Percentiles rank a stretch among this genome's conserved stretches.
phyloP scores from a whole-genome alignment of 257 asterid genomes.

The Nicotiana attenuata region DNA sequence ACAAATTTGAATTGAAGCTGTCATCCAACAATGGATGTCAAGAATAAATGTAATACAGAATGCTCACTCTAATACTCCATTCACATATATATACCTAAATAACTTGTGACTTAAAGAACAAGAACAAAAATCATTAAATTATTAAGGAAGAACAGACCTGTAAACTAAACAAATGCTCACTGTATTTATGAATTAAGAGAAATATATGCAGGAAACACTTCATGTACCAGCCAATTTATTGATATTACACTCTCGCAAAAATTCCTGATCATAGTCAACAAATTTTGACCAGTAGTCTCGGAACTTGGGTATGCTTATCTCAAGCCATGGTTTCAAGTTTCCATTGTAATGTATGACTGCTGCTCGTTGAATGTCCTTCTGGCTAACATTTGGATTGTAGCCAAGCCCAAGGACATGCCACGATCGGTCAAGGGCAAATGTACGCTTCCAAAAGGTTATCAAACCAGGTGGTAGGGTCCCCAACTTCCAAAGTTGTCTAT shows the following conservation, averaged over 20 bases:
- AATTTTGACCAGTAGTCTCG: constrained; percentile 64
- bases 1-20: background rate
- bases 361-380: constrained; percentile 73
- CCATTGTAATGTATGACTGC: constrained; percentile 88
- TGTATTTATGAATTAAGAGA: background rate
- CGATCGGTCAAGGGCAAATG: constrained; percentile 55
- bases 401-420: constrained; percentile 99
- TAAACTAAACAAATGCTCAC: background rate
- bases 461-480: constrained; percentile 96
- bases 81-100: constrained; percentile 9
- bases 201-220: constrained; percentile 5
- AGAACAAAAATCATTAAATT: background rate
- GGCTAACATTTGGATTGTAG: constrained; percentile 59
- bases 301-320: constrained; percentile 78
- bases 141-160: constrained; percentile 11
- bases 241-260: constrained; percentile 85
- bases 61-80: background rate
- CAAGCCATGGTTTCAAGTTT: constrained; percentile 96
- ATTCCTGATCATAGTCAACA: constrained; percentile 61
- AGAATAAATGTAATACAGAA: constrained; percentile 10
- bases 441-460: constrained; percentile 82
- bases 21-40: constrained; percentile 10
- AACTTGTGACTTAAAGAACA: background rate
- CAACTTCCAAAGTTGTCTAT: constrained; percentile 80
- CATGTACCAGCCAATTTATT: constrained; percentile 33